These are phyloP conservation scores for Marchantia polymorpha DNA, from an alignment of 225 moss, liverwort and hornwort genomes.

Conservation along the genomic window DNA sequence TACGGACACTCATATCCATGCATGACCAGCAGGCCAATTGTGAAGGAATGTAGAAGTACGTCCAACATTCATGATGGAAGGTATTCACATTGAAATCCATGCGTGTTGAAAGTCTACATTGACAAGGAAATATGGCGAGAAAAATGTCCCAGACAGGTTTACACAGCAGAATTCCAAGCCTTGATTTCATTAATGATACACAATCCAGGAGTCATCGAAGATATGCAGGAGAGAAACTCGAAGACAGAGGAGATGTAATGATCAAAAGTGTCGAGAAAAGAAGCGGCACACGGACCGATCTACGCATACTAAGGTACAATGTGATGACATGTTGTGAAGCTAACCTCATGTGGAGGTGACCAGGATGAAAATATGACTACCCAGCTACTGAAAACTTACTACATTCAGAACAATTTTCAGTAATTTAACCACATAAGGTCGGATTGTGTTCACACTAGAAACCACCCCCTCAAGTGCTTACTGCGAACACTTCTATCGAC, in stretches of 20 bases:
- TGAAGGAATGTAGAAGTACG: neutral
- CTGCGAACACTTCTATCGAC: neutral
- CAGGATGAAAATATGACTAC: neutral
- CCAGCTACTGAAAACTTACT: neutral
- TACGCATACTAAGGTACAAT: neutral
- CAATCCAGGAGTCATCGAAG: neutral
- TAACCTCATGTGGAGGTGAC: neutral
- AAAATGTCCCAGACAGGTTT: neutral
- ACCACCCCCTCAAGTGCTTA: neutral
- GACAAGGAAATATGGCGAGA: neutral
- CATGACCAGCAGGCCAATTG: neutral
- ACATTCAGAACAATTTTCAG: neutral
- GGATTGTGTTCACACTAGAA: neutral
- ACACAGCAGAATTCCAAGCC: neutral
- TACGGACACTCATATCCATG: neutral
- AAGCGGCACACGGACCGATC: neutral
- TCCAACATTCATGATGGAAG: neutral
- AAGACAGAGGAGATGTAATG: neutral
- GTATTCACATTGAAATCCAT: neutral
- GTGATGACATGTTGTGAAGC: neutral
- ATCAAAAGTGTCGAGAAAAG: neutral
- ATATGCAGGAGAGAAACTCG: neutral
- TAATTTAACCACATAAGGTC: neutral
- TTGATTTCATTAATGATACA: neutral
- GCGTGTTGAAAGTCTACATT: neutral